Conservation (phyloP, 2,329 filamentous ascomycete genomes). For the Huntiella bhutanensis region DNA sequence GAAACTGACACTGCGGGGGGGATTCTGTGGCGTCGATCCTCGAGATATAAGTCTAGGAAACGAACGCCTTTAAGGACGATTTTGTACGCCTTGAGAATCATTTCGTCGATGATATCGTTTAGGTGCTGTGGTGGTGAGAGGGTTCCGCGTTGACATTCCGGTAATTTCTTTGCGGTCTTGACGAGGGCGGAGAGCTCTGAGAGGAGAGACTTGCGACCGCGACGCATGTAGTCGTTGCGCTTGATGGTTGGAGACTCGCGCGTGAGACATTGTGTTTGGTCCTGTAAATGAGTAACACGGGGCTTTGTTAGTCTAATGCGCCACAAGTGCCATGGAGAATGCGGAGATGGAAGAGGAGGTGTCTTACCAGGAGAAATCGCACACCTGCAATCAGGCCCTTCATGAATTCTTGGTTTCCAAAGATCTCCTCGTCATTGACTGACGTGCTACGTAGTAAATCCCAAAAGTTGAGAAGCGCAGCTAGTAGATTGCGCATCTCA, state of each 20-base stretch:
- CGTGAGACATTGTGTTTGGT: conserved; percentile 73
- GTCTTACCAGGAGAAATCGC: conserved; percentile 64
- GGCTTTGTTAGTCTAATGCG: neutral
- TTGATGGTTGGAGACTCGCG: conserved; percentile 60
- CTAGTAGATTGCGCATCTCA: conserved; percentile 67
- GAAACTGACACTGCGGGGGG: conserved; percentile 2
- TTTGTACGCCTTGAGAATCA: conserved; percentile 84
- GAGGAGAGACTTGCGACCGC: conserved; percentile 68
- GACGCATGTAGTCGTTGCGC: conserved; percentile 54
- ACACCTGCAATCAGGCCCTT: conserved; percentile 87
- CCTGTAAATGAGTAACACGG: conserved; percentile 29
- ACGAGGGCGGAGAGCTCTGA: conserved; percentile 81
- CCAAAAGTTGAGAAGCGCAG: conserved; percentile 81
- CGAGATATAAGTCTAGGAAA: conserved; percentile 73
- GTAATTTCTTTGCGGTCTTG: conserved; percentile 70
- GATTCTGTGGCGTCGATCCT: conserved; percentile 24
- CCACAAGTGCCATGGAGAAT: too few relatives aligned
- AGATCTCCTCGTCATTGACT: conserved; percentile 56
- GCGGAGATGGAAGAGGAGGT: neutral
- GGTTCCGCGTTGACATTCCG: conserved; percentile 44
- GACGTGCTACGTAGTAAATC: conserved; percentile 66
- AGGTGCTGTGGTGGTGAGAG: conserved; percentile 26
- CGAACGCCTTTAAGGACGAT: conserved; percentile 80
- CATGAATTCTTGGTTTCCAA: conserved; percentile 85
- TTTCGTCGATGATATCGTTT: conserved; percentile 71